phyloP scores from a whole-genome alignment of 106 monocot genomes.

The Iris macrosiphon region DNA sequence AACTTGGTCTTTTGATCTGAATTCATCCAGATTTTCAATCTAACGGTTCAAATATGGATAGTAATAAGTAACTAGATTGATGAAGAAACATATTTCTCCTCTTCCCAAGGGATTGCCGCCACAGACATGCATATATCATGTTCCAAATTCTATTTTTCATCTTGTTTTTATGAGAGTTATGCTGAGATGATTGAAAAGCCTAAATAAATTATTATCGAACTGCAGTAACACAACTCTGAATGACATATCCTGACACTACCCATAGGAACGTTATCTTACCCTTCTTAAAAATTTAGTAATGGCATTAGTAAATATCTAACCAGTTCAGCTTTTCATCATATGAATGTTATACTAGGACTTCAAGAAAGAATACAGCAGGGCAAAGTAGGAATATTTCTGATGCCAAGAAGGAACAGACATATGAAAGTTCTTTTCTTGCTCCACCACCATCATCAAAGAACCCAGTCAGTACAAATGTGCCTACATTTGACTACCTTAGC shows the following conservation, averaged over 20 bases:
- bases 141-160: no score
- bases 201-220: background rate
- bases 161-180: no score
- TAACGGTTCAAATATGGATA: no score
- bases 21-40: no score
- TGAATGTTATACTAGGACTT: conserved; percentile 27
- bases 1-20: no score
- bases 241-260: no score
- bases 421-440: conserved; percentile 35
- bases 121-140: no score
- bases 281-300: no score
- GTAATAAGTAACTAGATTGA: no score
- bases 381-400: conserved; percentile 19
- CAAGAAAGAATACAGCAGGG: conserved; percentile 28
- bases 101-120: no score
- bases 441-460: conserved; percentile 42
- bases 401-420: conserved; percentile 13
- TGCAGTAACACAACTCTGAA: background rate
- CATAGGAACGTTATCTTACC: no score
- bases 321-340: background rate
- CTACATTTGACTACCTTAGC: conserved; percentile 49
- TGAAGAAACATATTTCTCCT: no score
- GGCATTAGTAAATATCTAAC: background rate
- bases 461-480: conserved; percentile 16
- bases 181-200: background rate